Conservation (phyloP, 352 stramenopile species). For the Paralagenidium karlingii region DNA sequence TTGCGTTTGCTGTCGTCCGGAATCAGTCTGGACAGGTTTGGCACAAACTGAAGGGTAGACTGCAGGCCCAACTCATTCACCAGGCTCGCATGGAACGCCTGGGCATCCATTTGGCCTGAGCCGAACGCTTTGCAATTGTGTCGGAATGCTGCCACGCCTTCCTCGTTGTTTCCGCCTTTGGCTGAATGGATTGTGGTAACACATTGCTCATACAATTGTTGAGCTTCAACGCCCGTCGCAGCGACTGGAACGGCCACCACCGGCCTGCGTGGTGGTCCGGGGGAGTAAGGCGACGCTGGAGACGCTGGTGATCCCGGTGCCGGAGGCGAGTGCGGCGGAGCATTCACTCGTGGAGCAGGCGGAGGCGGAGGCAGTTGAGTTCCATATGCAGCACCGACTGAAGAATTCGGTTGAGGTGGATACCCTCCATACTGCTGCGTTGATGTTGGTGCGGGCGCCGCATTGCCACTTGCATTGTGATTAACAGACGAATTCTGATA, state of each 20-base stretch:
- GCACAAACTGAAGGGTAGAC: conserved; percentile 22
- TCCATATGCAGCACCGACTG: too few relatives aligned
- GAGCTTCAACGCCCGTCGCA: conserved; percentile 30
- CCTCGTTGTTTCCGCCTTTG: conserved; percentile 33
- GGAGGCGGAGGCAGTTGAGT: too few relatives aligned
- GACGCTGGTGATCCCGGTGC: too few relatives aligned
- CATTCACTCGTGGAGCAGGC: too few relatives aligned
- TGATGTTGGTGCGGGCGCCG: too few relatives aligned
- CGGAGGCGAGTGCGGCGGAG: too few relatives aligned
- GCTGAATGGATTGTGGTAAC: conserved; percentile 38
- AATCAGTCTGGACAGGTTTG: conserved; percentile 30
- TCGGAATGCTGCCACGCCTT: conserved; percentile 43
- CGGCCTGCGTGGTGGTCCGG: too few relatives aligned
- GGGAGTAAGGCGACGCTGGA: too few relatives aligned
- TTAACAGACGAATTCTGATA: too few relatives aligned
- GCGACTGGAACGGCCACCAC: conserved; percentile 34
- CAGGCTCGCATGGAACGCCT: conserved; percentile 37
- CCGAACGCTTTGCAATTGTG: conserved; percentile 45
- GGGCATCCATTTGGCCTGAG: conserved; percentile 34
- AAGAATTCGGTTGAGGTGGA: too few relatives aligned
- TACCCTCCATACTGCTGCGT: too few relatives aligned
- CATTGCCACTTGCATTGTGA: too few relatives aligned
- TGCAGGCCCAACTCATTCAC: conserved; percentile 27
- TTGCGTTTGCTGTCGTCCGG: conserved; percentile 31
- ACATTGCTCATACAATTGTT: conserved; percentile 39